phyloP scores from a whole-genome alignment of 495 filamentous ascomycete genomes.

The Xylaria longipes region DNA sequence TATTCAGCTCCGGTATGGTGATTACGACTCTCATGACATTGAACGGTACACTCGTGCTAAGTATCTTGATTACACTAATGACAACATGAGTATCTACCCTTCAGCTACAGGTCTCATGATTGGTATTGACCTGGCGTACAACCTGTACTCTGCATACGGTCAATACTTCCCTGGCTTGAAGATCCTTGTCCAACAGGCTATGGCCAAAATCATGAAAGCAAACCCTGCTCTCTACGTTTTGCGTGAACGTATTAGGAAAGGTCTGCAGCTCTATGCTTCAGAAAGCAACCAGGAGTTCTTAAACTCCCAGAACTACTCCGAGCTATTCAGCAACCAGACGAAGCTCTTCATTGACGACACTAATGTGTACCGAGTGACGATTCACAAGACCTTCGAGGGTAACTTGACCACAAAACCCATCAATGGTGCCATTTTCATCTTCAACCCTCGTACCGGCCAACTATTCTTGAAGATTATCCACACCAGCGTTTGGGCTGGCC shows the following conservation, averaged over 20 bases:
- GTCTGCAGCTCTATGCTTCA: conserved; percentile 96
- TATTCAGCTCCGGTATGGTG: conserved; percentile 96
- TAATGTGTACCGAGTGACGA: conserved; percentile 98
- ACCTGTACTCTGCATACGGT: conserved; percentile 96
- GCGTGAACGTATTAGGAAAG: conserved; percentile 97
- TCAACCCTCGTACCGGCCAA: conserved; percentile 97
- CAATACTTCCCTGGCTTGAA: conserved; percentile 99
- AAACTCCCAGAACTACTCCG: conserved; percentile 99
- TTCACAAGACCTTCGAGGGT: conserved; percentile 99
- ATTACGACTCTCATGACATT: conserved; percentile 99
- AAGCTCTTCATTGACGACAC: conserved; percentile 99
- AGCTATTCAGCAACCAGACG: conserved; percentile 98
- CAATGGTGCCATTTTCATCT: conserved; percentile 99
- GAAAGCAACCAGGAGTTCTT: conserved; percentile 99
- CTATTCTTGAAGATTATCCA: conserved; percentile 99
- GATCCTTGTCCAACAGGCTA: conserved; percentile 94
- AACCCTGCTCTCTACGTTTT: conserved; percentile 97
- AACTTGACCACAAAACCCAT: conserved; percentile 99
- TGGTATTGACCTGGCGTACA: conserved; percentile 97
- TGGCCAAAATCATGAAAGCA: conserved; percentile 99
- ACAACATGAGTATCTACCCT: conserved; percentile 99
- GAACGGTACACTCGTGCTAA: conserved; percentile 97
- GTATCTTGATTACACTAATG: conserved; percentile 98
- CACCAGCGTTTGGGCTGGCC: conserved; percentile 98
- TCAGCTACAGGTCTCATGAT: conserved; percentile 99